phyloP scores from a whole-genome alignment of 345 rosid species.

The Linum tenue region DNA sequence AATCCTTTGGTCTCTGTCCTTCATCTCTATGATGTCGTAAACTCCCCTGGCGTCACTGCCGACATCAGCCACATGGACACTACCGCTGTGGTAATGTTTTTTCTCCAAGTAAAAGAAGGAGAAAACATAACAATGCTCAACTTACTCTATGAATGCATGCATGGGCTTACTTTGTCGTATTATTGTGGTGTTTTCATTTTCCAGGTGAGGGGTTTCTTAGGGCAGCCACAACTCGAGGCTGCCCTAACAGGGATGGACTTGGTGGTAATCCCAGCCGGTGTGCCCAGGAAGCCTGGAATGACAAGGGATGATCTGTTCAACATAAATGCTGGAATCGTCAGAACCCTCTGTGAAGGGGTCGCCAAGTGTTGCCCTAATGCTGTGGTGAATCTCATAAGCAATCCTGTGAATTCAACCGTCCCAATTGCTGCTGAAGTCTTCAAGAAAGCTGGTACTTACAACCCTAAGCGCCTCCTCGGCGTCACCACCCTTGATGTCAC shows the following conservation, averaged over 20 bases:
- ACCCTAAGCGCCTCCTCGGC: slow-evolving; percentile 9
- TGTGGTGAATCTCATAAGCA: slow-evolving; percentile 4
- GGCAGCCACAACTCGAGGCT: slow-evolving; percentile 7
- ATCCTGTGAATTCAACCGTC: slow-evolving; percentile 8
- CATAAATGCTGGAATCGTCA: slow-evolving; percentile 9
- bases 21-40: slow-evolving; percentile 8
- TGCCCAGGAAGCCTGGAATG: slow-evolving; percentile 12
- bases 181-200: neutral
- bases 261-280: slow-evolving; percentile 8
- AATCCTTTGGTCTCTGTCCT: slow-evolving; percentile 9
- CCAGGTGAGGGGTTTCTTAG: slow-evolving; percentile 5
- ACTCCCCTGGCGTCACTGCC: slow-evolving; percentile 9
- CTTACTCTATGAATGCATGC: too few relatives aligned
- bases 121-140: too few relatives aligned
- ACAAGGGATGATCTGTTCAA: slow-evolving; percentile 11
- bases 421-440: slow-evolving; percentile 10
- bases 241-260: slow-evolving; percentile 11
- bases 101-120: too few relatives aligned
- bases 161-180: neutral
- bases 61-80: slow-evolving; percentile 12
- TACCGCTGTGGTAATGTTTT: slow-evolving; percentile 2
- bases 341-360: slow-evolving; percentile 7
- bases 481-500: slow-evolving; percentile 8
- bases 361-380: slow-evolving; percentile 10
- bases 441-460: slow-evolving; percentile 8